phyloP scores from a whole-genome alignment of 495 filamentous ascomycete species.

The Penicillium longicatenatum region DNA sequence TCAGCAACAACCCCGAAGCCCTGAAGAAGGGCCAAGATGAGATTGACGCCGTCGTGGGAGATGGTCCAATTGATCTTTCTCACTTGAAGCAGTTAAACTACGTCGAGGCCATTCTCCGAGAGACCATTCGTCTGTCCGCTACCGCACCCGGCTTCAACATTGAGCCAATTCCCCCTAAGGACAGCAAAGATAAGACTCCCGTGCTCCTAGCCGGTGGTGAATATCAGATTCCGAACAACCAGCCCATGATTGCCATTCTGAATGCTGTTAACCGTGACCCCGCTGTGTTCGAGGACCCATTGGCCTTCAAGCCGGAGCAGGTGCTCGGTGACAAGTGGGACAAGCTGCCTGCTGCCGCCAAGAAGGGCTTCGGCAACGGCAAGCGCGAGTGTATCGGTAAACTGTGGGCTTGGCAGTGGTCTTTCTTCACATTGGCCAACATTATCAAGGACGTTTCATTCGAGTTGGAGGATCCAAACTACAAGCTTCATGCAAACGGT shows the following conservation, averaged over 20 bases:
- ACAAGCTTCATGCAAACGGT: conserved; percentile 40
- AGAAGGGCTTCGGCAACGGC: conserved; percentile 73
- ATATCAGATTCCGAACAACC: conserved; percentile 62
- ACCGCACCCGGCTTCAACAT: conserved; percentile 67
- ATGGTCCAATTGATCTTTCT: conserved; percentile 38
- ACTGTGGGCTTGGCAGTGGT: conserved; percentile 66
- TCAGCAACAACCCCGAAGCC: conserved; percentile 39
- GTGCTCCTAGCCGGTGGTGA: conserved; percentile 61
- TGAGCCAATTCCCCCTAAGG: conserved; percentile 45
- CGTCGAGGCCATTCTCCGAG: conserved; percentile 66
- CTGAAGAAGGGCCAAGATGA: conserved; percentile 42
- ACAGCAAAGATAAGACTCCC: conserved; percentile 40
- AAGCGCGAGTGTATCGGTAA: conserved; percentile 68
- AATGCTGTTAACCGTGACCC: conserved; percentile 70
- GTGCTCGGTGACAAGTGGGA: conserved; percentile 68
- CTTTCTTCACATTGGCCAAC: conserved; percentile 38
- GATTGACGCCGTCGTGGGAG: conserved; percentile 42
- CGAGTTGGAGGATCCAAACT: conserved; percentile 46
- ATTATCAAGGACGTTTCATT: conserved; percentile 47
- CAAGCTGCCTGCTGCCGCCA: conserved; percentile 56
- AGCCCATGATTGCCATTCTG: conserved; percentile 63
- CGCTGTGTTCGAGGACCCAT: conserved; percentile 62
- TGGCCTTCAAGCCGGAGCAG: conserved; percentile 67
- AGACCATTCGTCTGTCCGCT: conserved; percentile 69
- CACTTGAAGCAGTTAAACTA: conserved; percentile 69